Conservation (phyloP, 2,329 filamentous ascomycete genomes). For the Drechslerella coelobrocha region DNA sequence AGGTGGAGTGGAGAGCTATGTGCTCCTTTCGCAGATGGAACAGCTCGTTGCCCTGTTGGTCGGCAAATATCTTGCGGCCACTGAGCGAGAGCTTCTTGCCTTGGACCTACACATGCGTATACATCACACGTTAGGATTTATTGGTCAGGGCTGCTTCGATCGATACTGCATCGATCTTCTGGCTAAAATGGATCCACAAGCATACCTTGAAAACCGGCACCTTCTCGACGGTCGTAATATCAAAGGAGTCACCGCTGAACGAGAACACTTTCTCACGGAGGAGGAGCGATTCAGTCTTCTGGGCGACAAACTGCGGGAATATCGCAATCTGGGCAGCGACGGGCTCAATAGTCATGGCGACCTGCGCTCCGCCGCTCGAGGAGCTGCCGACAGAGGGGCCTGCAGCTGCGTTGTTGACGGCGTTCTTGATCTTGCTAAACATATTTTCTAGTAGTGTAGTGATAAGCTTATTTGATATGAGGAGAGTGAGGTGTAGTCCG, state of each 20-base stretch:
- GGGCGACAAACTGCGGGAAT: slow-evolving; percentile 44
- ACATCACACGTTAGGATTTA: background rate
- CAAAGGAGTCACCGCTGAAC: slow-evolving; percentile 70
- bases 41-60: slow-evolving; percentile 64
- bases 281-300: slow-evolving; percentile 61
- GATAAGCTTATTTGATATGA: background rate
- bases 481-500: background rate
- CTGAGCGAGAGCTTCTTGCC: slow-evolving; percentile 65
- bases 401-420: slow-evolving; percentile 13
- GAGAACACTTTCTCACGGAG: slow-evolving; percentile 70
- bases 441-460: slow-evolving; percentile 4
- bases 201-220: slow-evolving; percentile 62
- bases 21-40: slow-evolving; percentile 67
- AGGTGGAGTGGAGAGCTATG: slow-evolving; percentile 64
- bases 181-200: too few relatives aligned
- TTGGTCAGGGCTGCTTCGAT: too few relatives aligned
- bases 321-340: slow-evolving; percentile 32
- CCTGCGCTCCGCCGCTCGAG: background rate
- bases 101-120: slow-evolving; percentile 61
- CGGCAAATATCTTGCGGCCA: slow-evolving; percentile 65
- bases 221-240: slow-evolving; percentile 66
- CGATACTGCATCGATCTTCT: too few relatives aligned
- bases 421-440: slow-evolving; percentile 35
- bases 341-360: slow-evolving; percentile 9
- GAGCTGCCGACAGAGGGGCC: slow-evolving; percentile 21